Evolutionary conservation across 2,329 filamentous ascomycete species (phyloP), one percentile per base, ranked within the genome.

Genomic region (Hawksworthiomyces lignivorus): DNA sequence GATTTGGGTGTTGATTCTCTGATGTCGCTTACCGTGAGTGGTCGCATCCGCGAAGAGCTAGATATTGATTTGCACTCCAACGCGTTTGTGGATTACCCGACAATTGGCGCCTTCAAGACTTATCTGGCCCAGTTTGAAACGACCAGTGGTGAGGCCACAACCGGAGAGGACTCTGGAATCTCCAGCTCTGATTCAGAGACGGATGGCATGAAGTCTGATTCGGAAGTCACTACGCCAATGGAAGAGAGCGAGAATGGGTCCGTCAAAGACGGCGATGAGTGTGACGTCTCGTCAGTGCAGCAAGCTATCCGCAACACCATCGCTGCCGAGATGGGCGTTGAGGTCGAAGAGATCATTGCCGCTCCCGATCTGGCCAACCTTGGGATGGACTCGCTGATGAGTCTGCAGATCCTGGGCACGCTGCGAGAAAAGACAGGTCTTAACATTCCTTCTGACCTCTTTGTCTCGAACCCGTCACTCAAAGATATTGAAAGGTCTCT

Each of bases 321-420:
- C 48, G 76, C 80, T n/a, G 68, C 72, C 28, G 82, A 86, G 59
- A 84, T 85, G 72, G 79, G 79, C 44, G 76, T 85, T n/a, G 75
- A 80, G 19, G 65, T 82, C 10, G 75, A 79, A 22, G 80, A 85
- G 51, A 66, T 78, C 22, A 57, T 72, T 4, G 70, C 70, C 18
- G 69, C 70, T 1, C 68, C 70, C 1, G 70, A 76, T 48, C 62
- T 78, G 41, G 68, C 69, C n/a, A 69, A 71, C 3, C 60, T 77
- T 11, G 75, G 75, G 4, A 74, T 79, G 63, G 75, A 79, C 54
- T 78, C 73, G 2, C 63, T 77, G 18, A 74, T 78, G 65, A 72
- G 69, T 29, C 54, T 79, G 22, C 69, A 70, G 3, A 76, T 79
- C 39, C 62, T 75, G 2, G 71, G 72, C 28, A 68, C 67, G 3